Conservation (phyloP, 176 grass and related monocot species). For the Zea luxurians region DNA sequence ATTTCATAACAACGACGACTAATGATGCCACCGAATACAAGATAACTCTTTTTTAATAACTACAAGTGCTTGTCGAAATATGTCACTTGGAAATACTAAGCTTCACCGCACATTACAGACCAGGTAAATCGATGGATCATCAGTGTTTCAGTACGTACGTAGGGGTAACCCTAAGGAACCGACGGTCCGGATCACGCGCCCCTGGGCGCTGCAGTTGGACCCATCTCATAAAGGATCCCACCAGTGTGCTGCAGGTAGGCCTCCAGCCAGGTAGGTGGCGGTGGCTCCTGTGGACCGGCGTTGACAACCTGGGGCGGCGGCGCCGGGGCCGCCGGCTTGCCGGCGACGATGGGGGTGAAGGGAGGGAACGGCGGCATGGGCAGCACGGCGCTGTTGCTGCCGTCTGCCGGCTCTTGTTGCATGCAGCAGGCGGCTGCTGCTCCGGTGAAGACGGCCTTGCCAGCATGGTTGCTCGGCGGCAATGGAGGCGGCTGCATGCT, state of each 20-base stretch:
- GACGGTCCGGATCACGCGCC: conserved; percentile 53
- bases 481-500: conserved; percentile 40
- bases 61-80: conserved; percentile 45
- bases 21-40: background rate
- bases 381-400: background rate
- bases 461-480: conserved; percentile 29
- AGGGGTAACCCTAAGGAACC: conserved; percentile 35
- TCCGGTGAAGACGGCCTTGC: background rate
- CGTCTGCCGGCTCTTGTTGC: conserved; percentile 19
- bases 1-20: background rate
- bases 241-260: conserved; percentile 54
- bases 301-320: conserved; percentile 39
- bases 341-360: conserved; percentile 30
- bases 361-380: conserved; percentile 39
- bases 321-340: conserved; percentile 4
- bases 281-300: conserved; percentile 46
- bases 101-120: background rate
- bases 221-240: conserved; percentile 59
- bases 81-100: conserved; percentile 32
- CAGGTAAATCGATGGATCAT: conserved; percentile 21
- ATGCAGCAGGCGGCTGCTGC: conserved; percentile 11
- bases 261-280: conserved; percentile 59
- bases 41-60: background rate
- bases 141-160: background rate
- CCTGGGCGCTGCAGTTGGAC: conserved; percentile 41